These are phyloP conservation scores for Polygonum maritimum DNA, from an alignment of 148 eudicot species.

Conservation along the genomic window DNA sequence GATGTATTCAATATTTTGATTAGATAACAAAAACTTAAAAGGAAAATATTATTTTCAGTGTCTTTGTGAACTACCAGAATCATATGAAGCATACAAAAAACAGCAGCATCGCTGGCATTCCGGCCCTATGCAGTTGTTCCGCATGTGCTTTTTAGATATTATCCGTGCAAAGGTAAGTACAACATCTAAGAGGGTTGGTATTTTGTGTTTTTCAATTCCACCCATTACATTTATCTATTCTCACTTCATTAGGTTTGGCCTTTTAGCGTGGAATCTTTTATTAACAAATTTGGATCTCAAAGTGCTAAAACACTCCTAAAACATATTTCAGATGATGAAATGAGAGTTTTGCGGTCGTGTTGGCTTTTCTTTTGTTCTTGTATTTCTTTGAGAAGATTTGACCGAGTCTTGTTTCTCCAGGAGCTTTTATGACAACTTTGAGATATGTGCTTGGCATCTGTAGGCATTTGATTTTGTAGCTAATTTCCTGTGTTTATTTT, in stretches of 20 bases:
- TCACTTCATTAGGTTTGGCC: neutral
- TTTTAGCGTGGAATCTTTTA: neutral
- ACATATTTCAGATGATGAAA: neutral
- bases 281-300: neutral
- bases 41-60: slow-evolving; percentile 44
- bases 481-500: neutral
- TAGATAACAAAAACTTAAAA: slow-evolving; percentile 3
- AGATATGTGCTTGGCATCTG: neutral
- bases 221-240: neutral
- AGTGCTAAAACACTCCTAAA: neutral
- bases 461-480: neutral
- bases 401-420: neutral
- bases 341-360: neutral
- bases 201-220: neutral
- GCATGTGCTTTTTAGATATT: slow-evolving; percentile 74
- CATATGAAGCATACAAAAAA: slow-evolving; percentile 93
- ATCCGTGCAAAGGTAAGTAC: slow-evolving; percentile 70
- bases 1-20: neutral
- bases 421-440: neutral
- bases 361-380: neutral
- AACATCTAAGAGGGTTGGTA: neutral
- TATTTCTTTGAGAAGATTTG: neutral
- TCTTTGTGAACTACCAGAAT: slow-evolving; percentile 93
- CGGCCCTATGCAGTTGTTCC: slow-evolving; percentile 97
- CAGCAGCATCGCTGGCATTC: slow-evolving; percentile 99